Conservation (phyloP, 164 flowering plant genomes). For the Piper longum region DNA sequence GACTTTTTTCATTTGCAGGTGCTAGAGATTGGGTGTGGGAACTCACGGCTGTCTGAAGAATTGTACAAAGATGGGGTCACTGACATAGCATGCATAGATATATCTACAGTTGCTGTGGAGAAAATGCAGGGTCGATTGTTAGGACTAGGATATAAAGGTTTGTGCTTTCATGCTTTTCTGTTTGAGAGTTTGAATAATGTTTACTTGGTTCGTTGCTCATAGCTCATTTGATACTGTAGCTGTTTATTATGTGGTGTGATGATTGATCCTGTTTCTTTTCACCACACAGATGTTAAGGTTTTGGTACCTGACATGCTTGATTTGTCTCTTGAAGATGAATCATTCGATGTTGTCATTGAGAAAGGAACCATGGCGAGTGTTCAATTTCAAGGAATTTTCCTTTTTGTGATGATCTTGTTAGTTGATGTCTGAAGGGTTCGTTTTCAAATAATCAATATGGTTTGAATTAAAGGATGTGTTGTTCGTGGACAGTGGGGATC, state of each 20-base stretch:
- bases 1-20: slow-evolving; percentile 29
- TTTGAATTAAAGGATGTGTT: slow-evolving; percentile 63
- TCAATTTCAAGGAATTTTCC: background rate
- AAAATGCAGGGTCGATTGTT: slow-evolving; percentile 49
- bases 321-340: slow-evolving; percentile 54
- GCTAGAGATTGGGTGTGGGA: slow-evolving; percentile 91
- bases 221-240: too few species aligned
- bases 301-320: slow-evolving; percentile 86
- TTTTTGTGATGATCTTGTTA: background rate
- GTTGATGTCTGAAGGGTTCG: background rate
- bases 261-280: too few species aligned
- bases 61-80: slow-evolving; percentile 64
- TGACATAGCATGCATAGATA: slow-evolving; percentile 73
- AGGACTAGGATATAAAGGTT: slow-evolving; percentile 52
- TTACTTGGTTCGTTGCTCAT: too few species aligned
- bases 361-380: slow-evolving; percentile 88
- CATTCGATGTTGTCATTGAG: slow-evolving; percentile 88
- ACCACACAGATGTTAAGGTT: slow-evolving; percentile 52
- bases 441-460: background rate
- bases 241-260: too few species aligned
- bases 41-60: slow-evolving; percentile 64
- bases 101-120: slow-evolving; percentile 73
- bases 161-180: background rate
- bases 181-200: too few species aligned
- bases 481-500: slow-evolving; percentile 92